Evolutionary conservation across 2,329 filamentous ascomycete genomes (phyloP).

Genomic region (Fusarium falciforme): DNA sequence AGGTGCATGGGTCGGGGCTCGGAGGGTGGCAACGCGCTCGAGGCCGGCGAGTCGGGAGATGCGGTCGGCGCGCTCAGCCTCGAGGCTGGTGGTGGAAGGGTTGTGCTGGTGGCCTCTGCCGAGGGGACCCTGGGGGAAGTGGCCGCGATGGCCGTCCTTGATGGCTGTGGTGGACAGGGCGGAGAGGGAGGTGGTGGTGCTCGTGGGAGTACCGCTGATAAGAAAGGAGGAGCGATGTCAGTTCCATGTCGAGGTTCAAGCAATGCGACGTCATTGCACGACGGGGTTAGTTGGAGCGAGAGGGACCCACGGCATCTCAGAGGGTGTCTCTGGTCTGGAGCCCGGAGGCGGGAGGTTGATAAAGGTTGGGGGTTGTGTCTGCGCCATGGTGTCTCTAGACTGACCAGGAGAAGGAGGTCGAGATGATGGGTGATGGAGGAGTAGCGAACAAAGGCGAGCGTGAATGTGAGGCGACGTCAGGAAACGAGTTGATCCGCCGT

Average conservation of each 20-base stretch:
- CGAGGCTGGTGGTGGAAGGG: constrained; percentile 76
- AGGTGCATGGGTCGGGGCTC: constrained; percentile 58
- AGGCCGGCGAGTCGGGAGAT: constrained; percentile 95
- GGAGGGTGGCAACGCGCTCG: constrained; percentile 84
- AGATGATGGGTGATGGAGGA: neutral
- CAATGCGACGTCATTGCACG: neutral
- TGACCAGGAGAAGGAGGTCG: neutral
- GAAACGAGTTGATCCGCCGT: constrained; percentile 12
- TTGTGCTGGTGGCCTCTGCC: constrained; percentile 70
- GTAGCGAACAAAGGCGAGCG: neutral
- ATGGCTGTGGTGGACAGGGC: constrained; percentile 93
- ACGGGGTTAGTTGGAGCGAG: constrained; percentile 14
- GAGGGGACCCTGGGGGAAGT: constrained; percentile 68
- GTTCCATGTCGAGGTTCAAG: constrained; percentile 2
- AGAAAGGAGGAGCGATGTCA: constrained; percentile 17
- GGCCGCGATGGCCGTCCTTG: constrained; percentile 93
- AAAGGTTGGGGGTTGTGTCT: constrained; percentile 69
- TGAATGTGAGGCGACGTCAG: constrained; percentile 14
- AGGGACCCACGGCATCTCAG: constrained; percentile 83
- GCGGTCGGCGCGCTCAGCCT: constrained; percentile 92
- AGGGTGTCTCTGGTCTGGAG: constrained; percentile 86
- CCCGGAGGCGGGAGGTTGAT: constrained; percentile 87
- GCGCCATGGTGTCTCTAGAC: constrained; percentile 49
- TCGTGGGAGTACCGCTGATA: constrained; percentile 88
- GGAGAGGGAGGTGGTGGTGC: constrained; percentile 90